A percentile compares a stretch with the other conserved stretches of the same genome.
Conservation (phyloP, 768 basidiomycete genomes). For the Boletus rubescentipes region DNA sequence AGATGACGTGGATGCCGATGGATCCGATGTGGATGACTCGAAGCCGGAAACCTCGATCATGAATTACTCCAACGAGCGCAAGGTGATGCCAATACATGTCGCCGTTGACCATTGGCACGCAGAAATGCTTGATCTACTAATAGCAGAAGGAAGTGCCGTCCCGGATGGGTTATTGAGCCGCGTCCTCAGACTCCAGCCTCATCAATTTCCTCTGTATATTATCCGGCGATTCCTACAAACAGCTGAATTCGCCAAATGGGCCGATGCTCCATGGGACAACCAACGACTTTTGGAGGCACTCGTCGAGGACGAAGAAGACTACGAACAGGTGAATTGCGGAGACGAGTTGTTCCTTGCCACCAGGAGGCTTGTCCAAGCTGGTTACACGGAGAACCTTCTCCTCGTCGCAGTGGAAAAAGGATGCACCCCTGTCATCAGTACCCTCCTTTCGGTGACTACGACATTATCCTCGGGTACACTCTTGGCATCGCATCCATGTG, state of each 20-base stretch:
- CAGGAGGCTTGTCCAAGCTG: not conserved
- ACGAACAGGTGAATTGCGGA: not conserved
- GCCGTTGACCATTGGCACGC: slow-evolving; percentile 4
- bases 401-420: slow-evolving; percentile 6
- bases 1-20: not conserved
- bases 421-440: not conserved
- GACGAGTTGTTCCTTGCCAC: not conserved
- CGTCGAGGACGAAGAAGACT: not conserved
- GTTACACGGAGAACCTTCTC: slow-evolving; percentile 1
- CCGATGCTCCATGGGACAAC: not conserved
- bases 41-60: not conserved
- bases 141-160: not conserved
- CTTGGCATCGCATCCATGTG: not conserved
- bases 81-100: not conserved
- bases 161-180: not conserved
- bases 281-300: slow-evolving; percentile 1
- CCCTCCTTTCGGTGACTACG: not conserved
- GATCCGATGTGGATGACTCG: not conserved
- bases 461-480: not conserved
- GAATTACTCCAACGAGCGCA: not conserved
- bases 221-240: slow-evolving; percentile 4
- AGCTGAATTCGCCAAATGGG: not conserved
- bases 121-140: slow-evolving; percentile 1
- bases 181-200: not conserved
- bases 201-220: slow-evolving; percentile 3